Evolutionary conservation across 495 filamentous ascomycete species (phyloP).

Genomic region (Neurospora hispaniola): DNA sequence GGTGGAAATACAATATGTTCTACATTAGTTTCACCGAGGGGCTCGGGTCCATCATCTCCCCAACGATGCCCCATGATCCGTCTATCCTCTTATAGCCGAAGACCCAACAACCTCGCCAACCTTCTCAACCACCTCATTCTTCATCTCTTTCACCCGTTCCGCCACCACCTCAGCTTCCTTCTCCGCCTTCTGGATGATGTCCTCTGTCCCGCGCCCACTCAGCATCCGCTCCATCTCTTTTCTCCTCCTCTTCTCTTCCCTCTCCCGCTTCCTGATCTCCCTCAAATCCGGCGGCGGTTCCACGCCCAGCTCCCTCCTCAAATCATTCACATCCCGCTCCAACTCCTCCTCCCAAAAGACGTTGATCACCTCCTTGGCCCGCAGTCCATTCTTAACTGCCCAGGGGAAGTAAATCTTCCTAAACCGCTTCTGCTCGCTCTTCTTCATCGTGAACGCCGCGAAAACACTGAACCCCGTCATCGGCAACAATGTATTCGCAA

Average conservation of each 20-base stretch:
- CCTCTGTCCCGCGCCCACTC: background rate
- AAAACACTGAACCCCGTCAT: slow-evolving; percentile 72
- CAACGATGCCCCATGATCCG: background rate
- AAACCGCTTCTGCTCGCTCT: slow-evolving; percentile 62
- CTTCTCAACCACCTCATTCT: background rate
- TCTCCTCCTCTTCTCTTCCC: slow-evolving; percentile 55
- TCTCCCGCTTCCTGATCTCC: slow-evolving; percentile 59
- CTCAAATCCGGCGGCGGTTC: slow-evolving; percentile 87
- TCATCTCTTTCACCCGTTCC: background rate
- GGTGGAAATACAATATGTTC: background rate
- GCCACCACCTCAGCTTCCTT: background rate
- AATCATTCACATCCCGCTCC: slow-evolving; percentile 68
- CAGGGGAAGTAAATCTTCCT: slow-evolving; percentile 72
- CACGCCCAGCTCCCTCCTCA: slow-evolving; percentile 65
- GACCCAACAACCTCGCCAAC: background rate
- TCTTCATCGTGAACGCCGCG: slow-evolving; percentile 67
- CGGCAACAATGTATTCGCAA: slow-evolving; percentile 82
- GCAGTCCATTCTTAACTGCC: slow-evolving; percentile 75
- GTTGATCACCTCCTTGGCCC: slow-evolving; percentile 77
- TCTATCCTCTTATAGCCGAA: background rate
- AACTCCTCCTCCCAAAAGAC: slow-evolving; percentile 98
- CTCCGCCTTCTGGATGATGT: background rate
- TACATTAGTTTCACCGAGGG: background rate
- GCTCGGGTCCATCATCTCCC: background rate
- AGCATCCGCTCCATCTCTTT: slow-evolving; percentile 34